Evolutionary conservation across 495 filamentous ascomycete species (phyloP).

Genomic region (Penicillium soppii): DNA sequence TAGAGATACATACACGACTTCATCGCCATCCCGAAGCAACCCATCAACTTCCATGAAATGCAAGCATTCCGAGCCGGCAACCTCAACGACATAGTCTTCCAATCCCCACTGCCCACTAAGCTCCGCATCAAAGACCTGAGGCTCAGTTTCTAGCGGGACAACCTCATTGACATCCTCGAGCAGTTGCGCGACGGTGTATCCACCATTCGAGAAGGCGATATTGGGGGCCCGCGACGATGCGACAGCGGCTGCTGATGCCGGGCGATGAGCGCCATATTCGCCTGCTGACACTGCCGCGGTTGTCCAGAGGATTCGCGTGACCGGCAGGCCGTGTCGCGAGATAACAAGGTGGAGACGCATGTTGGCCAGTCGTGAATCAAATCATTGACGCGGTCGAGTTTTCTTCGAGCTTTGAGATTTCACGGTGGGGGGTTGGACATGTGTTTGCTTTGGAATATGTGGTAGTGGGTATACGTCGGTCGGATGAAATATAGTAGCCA

Average conservation of each 20-base stretch:
- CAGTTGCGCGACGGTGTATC: conserved; percentile 74
- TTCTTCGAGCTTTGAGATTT: background rate
- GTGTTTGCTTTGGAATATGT: too few species aligned
- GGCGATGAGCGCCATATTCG: conserved; percentile 20
- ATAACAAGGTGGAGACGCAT: conserved; percentile 86
- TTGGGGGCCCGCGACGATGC: conserved; percentile 40
- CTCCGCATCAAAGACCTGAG: conserved; percentile 34
- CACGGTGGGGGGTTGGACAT: background rate
- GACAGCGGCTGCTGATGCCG: conserved; percentile 34
- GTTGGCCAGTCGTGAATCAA: conserved; percentile 16
- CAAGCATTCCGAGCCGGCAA: conserved; percentile 81
- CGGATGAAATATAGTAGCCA: background rate
- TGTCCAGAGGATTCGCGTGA: conserved; percentile 73
- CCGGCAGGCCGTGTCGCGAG: conserved; percentile 75
- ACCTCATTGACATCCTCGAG: conserved; percentile 81
- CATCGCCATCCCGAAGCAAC: conserved; percentile 78
- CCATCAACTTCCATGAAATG: conserved; percentile 76
- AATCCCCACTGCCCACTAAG: conserved; percentile 70
- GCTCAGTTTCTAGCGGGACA: conserved; percentile 75
- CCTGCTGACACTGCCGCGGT: conserved; percentile 32
- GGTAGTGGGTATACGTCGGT: too few species aligned
- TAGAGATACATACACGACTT: conserved; percentile 64
- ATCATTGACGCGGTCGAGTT: conserved; percentile 13
- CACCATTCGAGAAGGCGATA: conserved; percentile 50
- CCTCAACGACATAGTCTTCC: conserved; percentile 89